phyloP scores from a whole-genome alignment of 139 green algal genomes.

The Coelastrella sp. region DNA sequence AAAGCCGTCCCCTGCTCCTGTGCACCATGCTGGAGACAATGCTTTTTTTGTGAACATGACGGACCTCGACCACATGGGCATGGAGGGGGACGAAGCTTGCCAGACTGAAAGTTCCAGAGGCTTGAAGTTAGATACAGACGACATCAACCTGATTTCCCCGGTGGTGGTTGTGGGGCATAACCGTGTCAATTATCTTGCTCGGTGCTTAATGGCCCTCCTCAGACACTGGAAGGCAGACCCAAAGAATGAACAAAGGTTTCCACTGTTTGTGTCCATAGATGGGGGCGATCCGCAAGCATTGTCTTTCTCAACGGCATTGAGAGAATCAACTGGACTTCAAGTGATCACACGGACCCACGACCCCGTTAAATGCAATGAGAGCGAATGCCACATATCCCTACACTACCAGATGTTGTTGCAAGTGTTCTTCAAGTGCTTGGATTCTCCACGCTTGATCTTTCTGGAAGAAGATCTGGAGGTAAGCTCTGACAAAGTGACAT shows the following conservation, averaged over 20 bases:
- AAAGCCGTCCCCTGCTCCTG: no score
- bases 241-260: slow-evolving; percentile 49
- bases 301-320: background rate
- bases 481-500: no score
- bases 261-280: slow-evolving; percentile 69
- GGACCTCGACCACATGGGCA: no score
- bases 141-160: background rate
- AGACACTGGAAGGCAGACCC: background rate
- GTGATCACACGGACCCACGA: background rate
- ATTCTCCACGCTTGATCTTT: slow-evolving; percentile 21
- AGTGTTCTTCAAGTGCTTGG: slow-evolving; percentile 3
- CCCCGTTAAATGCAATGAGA: background rate
- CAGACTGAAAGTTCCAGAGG: no score
- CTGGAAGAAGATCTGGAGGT: slow-evolving; percentile 71
- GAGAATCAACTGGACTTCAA: background rate
- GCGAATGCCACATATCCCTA: background rate
- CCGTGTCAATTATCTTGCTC: slow-evolving; percentile 1
- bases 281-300: slow-evolving; percentile 34
- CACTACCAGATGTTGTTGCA: slow-evolving; percentile 40
- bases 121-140: background rate
- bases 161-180: slow-evolving; percentile 19
- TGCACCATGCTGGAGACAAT: no score
- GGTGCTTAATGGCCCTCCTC: background rate
- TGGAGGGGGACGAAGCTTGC: no score
- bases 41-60: no score